Evolutionary conservation across 306 rosid species (phyloP).

Genomic region (Cucumis sativus): Cucumber_9930_V3 NC_026659.2:2266501-2267000

Average conservation of each 20-base stretch:
- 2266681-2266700: neutral
- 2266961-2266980: neutral
- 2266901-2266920: neutral
- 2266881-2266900: neutral
- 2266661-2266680: neutral
- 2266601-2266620: too few species aligned
- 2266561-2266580: too few species aligned
- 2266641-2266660: too few species aligned
- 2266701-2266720: neutral
- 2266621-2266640: too few species aligned
- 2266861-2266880: neutral
- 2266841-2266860: neutral
- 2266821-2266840: neutral
- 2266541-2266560: too few species aligned
- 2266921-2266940: neutral
- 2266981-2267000: slow-evolving; percentile 30
- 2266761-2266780: neutral
- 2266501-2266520: too few species aligned
- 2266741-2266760: neutral
- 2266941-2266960: neutral
- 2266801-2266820: neutral
- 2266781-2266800: slow-evolving; percentile 4
- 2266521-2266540: too few species aligned
- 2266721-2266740: neutral
- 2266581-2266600: too few species aligned